A percentile compares a stretch with the other conserved stretches of the same genome.
Evolutionary conservation across 1,284 basidiomycete species (phyloP).

Genomic region (Pseudozyma tsukubaensis): DNA sequence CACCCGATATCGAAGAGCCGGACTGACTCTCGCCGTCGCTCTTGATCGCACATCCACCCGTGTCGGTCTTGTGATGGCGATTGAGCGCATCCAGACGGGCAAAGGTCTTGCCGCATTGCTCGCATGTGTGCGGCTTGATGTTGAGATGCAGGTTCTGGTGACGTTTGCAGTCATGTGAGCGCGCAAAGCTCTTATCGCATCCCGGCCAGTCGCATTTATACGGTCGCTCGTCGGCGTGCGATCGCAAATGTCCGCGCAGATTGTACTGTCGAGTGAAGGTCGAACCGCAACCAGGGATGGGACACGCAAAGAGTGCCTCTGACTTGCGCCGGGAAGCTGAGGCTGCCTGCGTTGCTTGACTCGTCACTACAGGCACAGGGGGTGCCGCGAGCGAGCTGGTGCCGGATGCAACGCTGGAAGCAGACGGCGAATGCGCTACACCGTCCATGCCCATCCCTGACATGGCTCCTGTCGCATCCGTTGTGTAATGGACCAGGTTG

Average conservation of each 20-base stretch:
- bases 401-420: conserved; percentile 32
- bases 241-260: conserved; percentile 84
- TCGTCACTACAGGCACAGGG: conserved; percentile 76
- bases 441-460: conserved; percentile 20
- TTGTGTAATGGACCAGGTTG: conserved; percentile 38
- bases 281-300: conserved; percentile 92
- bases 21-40: conserved; percentile 36
- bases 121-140: conserved; percentile 86
- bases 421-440: conserved; percentile 25
- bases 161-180: conserved; percentile 95
- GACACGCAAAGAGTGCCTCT: conserved; percentile 89
- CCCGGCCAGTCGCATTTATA: conserved; percentile 92
- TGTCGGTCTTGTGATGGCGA: conserved; percentile 67
- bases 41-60: conserved; percentile 44
- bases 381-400: conserved; percentile 35
- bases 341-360: conserved; percentile 90
- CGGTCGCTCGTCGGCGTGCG: conserved; percentile 94
- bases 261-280: conserved; percentile 75
- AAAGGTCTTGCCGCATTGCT: conserved; percentile 92
- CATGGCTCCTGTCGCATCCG: conserved; percentile 15
- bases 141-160: conserved; percentile 76
- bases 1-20: conserved; percentile 12
- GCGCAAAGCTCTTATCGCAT: conserved; percentile 91
- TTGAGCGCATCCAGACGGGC: conserved; percentile 92
- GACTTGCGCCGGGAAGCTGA: conserved; percentile 88